Conservation (phyloP, 106 monocot species). For the Posidonia australis region DNA sequence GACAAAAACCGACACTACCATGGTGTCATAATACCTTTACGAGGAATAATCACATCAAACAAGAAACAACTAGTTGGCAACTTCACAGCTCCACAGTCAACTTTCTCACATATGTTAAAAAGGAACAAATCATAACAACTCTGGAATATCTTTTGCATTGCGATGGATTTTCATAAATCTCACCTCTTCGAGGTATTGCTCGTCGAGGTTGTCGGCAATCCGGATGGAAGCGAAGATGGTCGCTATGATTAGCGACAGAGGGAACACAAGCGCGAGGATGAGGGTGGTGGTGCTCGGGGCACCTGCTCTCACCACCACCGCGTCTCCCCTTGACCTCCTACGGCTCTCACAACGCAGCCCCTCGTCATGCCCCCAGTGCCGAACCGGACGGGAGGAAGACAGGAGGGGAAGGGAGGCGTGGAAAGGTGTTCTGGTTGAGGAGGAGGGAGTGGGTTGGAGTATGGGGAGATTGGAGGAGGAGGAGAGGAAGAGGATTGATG, state of each 20-base stretch:
- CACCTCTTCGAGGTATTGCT: conserved; percentile 76
- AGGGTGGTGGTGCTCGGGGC: conserved; percentile 42
- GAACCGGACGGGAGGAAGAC: not conserved
- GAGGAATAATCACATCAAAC: too few relatives aligned
- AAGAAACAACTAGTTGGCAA: too few relatives aligned
- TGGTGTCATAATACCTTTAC: too few relatives aligned
- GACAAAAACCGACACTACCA: too few relatives aligned
- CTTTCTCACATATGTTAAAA: too few relatives aligned
- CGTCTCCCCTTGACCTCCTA: conserved; percentile 13
- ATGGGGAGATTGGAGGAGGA: not conserved
- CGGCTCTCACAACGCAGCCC: not conserved
- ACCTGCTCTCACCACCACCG: conserved; percentile 37
- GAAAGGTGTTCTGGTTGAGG: not conserved
- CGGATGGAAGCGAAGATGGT: conserved; percentile 60
- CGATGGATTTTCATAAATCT: not conserved
- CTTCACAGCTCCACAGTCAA: too few relatives aligned
- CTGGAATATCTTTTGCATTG: not conserved
- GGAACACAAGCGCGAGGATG: conserved; percentile 63
- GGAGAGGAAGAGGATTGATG: not conserved
- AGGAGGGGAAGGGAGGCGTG: not conserved
- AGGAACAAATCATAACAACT: not conserved
- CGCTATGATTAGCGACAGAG: conserved; percentile 68
- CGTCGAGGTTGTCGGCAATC: conserved; percentile 60
- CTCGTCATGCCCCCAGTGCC: not conserved
- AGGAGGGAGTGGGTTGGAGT: not conserved